Evolutionary conservation across 2,329 filamentous ascomycete species (phyloP), one percentile per base, ranked within the genome.

Genomic region (Lecanosticta acicola): DNA sequence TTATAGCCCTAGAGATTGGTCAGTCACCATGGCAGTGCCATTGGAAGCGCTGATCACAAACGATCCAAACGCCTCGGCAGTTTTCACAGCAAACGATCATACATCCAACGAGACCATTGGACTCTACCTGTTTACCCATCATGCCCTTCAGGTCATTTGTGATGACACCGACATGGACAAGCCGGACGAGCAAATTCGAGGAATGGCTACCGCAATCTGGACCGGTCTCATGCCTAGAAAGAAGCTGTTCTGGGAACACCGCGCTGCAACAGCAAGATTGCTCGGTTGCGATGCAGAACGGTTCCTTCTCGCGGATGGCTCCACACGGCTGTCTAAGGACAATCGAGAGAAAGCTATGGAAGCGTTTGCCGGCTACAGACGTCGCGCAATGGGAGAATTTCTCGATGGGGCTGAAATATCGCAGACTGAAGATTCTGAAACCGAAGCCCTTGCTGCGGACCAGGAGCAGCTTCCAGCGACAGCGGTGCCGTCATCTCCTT

Each of bases 121-220:
- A 14, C 40, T 34, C 18, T 21, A 42, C 14, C 18, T 42, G 10
- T 42, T 42, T 18, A 34, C 21, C 8, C 40, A 42, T n/a, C 40
- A 42, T 32, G 40, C 32, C 19, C 32, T 42, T 7, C 40, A 35
- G 11, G 29, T 32, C 4, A 42, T 42, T 20, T 42, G 40, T 11
- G 26, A 35, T 13, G 40, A 42, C 24, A 14, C 29, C 2, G 29
- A 18, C 16, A 17, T 42, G 10, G 32, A 33, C 3, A n/a, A 17
- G 10, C 20, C 40, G 10, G 40, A 42, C 18, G 40, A 42, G 40
- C 40, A 35, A 32, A 35, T 42, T 32, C n/a, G 40, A 20, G 40
- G 40, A 32, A 35, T 42, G 29, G 40, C 40, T 13, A 20, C 34
- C 18, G 40, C 26, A 32, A 34, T 42, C 20, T 42, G 40, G 40